A percentile compares a stretch with the other conserved stretches of the same genome.
Evolutionary conservation across 305 asterid species (phyloP).

Genomic region (Solanum hybrid): DNA sequence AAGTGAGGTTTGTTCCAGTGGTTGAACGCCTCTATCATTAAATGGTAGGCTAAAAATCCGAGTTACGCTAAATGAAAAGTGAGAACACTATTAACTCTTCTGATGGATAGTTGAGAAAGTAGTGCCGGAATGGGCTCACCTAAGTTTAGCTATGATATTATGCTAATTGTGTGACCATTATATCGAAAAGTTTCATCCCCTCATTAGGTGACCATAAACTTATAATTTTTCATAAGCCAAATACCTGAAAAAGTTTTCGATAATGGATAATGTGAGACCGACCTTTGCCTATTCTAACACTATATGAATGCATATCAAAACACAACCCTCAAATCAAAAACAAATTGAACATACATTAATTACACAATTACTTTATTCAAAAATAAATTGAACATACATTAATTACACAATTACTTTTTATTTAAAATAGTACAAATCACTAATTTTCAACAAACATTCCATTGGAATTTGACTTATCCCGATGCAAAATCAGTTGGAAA

Average conservation of each 20-base stretch:
- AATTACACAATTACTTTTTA: neutral
- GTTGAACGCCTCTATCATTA: neutral
- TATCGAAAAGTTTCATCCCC: neutral
- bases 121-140: neutral
- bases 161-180: neutral
- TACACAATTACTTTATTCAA: neutral
- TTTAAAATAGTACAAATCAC: neutral
- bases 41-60: neutral
- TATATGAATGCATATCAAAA: neutral
- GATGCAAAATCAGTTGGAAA: neutral
- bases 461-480: neutral
- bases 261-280: neutral
- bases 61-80: neutral
- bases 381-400: neutral
- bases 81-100: neutral
- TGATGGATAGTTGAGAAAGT: neutral
- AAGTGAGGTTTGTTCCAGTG: neutral
- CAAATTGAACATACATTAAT: neutral
- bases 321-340: neutral
- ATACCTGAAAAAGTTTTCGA: neutral
- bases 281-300: neutral
- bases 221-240: neutral
- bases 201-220: neutral
- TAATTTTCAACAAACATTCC: neutral
- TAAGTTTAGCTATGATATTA: neutral